Conservation (phyloP, 1,139 yeast genomes). For the Zhuliangozyma blackwelliae region DNA sequence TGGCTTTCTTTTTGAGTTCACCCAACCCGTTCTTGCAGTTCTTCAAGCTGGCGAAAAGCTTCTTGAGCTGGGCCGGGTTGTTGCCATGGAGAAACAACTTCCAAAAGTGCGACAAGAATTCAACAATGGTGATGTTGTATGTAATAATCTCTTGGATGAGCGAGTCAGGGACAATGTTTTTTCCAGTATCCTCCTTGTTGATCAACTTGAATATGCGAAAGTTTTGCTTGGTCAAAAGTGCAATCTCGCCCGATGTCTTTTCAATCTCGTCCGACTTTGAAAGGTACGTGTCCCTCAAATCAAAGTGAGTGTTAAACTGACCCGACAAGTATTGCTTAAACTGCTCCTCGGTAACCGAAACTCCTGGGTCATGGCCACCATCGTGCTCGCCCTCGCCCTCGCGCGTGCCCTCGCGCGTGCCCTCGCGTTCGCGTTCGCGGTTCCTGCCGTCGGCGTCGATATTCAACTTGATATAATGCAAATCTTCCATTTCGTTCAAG, state of each 20-base stretch:
- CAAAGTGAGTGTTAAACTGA: constrained; percentile 21
- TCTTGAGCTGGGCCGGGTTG: constrained; percentile 38
- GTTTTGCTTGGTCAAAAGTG: constrained; percentile 50
- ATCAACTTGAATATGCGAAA: constrained; percentile 30
- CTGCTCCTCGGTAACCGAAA: constrained; percentile 13
- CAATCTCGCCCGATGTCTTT: constrained; percentile 47
- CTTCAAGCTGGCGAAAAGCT: constrained; percentile 32
- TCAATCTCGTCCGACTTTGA: constrained; percentile 36
- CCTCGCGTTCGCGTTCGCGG: constrained; percentile 3
- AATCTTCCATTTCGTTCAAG: constrained; percentile 46
- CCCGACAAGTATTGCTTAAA: constrained; percentile 26
- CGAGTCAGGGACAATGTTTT: constrained; percentile 23
- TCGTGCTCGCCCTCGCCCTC: neutral
- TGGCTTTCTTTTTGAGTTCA: constrained; percentile 18
- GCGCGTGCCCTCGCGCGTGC: constrained; percentile 1
- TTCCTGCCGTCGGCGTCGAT: constrained; percentile 30
- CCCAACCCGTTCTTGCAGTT: constrained; percentile 25
- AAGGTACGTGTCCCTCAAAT: constrained; percentile 39
- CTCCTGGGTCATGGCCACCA: constrained; percentile 2
- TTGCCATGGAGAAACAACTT: constrained; percentile 31
- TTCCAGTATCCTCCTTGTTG: constrained; percentile 8
- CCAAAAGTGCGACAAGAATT: constrained; percentile 46
- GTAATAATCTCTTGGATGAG: constrained; percentile 33
- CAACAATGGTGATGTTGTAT: constrained; percentile 38
- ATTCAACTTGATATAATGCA: constrained; percentile 57